phyloP scores from a whole-genome alignment of 371 early-diverging fungal genomes.

The Apophysomyces ossiformis region DNA sequence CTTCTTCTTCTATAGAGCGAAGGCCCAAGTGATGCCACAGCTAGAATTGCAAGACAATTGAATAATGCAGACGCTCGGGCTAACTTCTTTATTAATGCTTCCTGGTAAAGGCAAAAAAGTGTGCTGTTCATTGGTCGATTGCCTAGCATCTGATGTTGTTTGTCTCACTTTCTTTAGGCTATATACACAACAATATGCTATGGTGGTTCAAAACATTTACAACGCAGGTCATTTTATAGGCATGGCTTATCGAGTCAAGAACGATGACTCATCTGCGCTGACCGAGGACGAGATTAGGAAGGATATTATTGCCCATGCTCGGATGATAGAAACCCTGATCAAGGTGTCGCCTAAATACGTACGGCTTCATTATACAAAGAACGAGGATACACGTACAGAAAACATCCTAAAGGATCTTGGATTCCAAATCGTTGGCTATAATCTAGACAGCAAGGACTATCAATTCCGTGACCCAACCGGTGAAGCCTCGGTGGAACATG shows the following conservation, averaged over 20 bases:
- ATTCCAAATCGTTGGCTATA: conserved; percentile 52
- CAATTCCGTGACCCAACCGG: conserved; percentile 35
- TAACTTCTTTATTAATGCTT: conserved; percentile 56
- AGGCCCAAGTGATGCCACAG: conserved; percentile 59
- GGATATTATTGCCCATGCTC: conserved; percentile 50
- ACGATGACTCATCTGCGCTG: conserved; percentile 48
- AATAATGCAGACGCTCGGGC: conserved; percentile 55
- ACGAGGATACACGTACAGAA: conserved; percentile 42
- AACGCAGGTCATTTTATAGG: conserved; percentile 57
- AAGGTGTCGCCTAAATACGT: conserved; percentile 51
- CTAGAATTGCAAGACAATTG: conserved; percentile 49
- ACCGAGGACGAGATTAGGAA: conserved; percentile 45
- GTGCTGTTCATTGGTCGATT: too few species aligned
- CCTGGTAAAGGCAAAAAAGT: conserved; percentile 35
- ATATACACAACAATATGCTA: conserved; percentile 53
- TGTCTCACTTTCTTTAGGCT: conserved; percentile 22
- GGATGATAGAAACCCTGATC: conserved; percentile 45
- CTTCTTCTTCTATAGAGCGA: conserved; percentile 39
- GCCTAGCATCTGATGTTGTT: neutral
- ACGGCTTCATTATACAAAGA: conserved; percentile 47
- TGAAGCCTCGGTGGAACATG: conserved; percentile 26
- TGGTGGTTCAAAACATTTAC: conserved; percentile 54
- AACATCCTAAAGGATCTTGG: conserved; percentile 47
- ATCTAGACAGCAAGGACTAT: conserved; percentile 56
- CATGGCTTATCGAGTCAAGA: conserved; percentile 58